Base-by-base conservation (phyloP, 1,284 basidiomycete species). In the Pisolithus thermaeus region DNA sequence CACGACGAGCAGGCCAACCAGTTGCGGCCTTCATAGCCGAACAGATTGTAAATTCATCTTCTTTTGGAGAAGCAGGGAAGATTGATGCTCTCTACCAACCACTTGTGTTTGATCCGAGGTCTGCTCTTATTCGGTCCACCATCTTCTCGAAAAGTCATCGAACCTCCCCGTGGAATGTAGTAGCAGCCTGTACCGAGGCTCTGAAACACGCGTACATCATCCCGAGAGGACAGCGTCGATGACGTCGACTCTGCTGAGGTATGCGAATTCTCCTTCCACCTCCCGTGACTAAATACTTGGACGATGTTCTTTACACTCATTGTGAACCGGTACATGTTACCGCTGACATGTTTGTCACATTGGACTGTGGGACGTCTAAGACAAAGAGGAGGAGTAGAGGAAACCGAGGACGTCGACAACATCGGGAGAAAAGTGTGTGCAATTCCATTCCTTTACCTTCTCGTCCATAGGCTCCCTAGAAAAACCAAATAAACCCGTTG, bases 191-290 rank as follows among this genome's bases (percentile, higher is more conserved):
- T 44, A 87, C 71, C 2, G 96, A 75, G 0, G 75, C 83, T 2
- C 87, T 86, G 51, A 90, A 83, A 2, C 87, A 86, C 91, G 61
- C 98, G 95, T 1, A 92, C 91, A 59, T 97, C 96, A 69, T 98
- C 95, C 0, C 18, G 93, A 92, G 36, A 97, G 73, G 11, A 98
- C 81, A 0, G 85, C 92, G 63, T 99, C 96, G 49, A 98, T 87
- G 50, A 88, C 69, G 0, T 90, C 92, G 32, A 85, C 79, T 4
- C 75, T 72, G 60, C 92, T 93, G 56, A 98, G 75, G 55, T 87
- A 86, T 0, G 96, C 96, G 1, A 99, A 76, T 63, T 99, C 96
- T 0, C 96, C 96, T 67, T 99, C 96, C 0, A 96, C 96, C 69
- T 98, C 96, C 6, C 25, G 25, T 27, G 25, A 11, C 92, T 96